Conservation (phyloP, 345 rosid genomes). For the Aquilaria malaccensis region DNA sequence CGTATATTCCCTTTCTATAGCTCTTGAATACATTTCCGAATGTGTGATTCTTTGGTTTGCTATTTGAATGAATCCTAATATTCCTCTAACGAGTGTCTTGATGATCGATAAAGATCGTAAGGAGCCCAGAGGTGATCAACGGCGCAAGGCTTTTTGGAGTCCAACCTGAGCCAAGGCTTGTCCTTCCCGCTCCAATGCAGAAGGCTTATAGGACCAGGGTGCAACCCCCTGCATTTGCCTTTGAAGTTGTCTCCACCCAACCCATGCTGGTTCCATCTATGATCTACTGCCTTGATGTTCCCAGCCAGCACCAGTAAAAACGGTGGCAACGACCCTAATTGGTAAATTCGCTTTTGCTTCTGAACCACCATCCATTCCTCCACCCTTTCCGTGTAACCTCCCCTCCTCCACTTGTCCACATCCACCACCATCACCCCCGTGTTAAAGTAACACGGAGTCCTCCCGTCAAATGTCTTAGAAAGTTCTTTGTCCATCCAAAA, state of each 20-base stretch:
- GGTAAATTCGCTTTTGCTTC: conserved; percentile 50
- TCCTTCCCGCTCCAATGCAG: conserved; percentile 77
- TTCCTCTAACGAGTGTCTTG: conserved; percentile 42
- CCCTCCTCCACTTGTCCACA: conserved; percentile 52
- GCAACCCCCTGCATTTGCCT: conserved; percentile 52
- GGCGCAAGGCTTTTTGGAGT: conserved; percentile 48
- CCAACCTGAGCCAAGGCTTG: conserved; percentile 60
- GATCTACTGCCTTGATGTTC: conserved; percentile 51
- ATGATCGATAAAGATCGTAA: conserved; percentile 55
- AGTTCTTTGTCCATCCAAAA: conserved; percentile 46
- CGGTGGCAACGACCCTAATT: conserved; percentile 63
- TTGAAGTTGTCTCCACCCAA: conserved; percentile 60
- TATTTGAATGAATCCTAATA: not conserved
- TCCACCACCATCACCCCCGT: conserved; percentile 70
- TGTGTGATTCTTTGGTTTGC: no score
- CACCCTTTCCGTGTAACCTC: conserved; percentile 33
- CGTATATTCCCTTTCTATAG: no score
- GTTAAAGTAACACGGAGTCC: conserved; percentile 57
- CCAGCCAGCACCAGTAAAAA: conserved; percentile 56
- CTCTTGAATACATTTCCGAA: no score
- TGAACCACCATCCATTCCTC: conserved; percentile 61
- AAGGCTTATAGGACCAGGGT: conserved; percentile 65
- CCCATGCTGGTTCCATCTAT: conserved; percentile 73
- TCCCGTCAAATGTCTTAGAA: conserved; percentile 36
- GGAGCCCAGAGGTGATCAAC: conserved; percentile 74